Percentiles rank a stretch among this genome's conserved stretches.
Conservation (phyloP, 108 stramenopile genomes). For the Fragilaria radians region DNA sequence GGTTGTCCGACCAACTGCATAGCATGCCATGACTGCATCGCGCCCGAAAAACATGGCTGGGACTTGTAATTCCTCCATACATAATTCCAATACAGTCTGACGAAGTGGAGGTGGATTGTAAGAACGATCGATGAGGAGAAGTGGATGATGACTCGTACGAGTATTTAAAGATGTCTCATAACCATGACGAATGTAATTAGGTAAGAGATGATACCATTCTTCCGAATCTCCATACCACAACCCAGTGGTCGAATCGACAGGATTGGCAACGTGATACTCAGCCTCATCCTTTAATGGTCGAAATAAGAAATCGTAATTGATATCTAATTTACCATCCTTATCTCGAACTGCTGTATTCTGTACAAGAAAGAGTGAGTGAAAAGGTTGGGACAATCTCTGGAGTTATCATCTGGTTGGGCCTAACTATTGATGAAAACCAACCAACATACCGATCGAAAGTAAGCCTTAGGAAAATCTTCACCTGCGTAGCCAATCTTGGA, state of each 20-base stretch:
- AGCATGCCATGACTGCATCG: conserved; percentile 78
- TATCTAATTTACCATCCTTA: conserved; percentile 15
- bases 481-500: conserved; percentile 94
- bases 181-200: conserved; percentile 37
- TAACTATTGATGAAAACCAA: background rate
- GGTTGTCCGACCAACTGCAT: conserved; percentile 77
- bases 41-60: conserved; percentile 87
- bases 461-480: conserved; percentile 81
- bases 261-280: conserved; percentile 56
- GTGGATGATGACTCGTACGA: conserved; percentile 35
- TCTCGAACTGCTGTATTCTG: conserved; percentile 4
- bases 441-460: conserved; percentile 50
- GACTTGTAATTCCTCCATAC: conserved; percentile 66
- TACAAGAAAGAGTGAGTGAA: conserved; percentile 5
- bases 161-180: conserved; percentile 27
- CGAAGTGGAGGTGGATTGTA: conserved; percentile 79
- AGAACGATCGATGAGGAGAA: conserved; percentile 65
- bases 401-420: no score
- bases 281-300: conserved; percentile 46
- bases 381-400: background rate
- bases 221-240: conserved; percentile 37
- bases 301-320: conserved; percentile 48
- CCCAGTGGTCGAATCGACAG: conserved; percentile 68
- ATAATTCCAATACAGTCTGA: conserved; percentile 59
- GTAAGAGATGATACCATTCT: conserved; percentile 45